Evolutionary conservation across 2,329 filamentous ascomycete species (phyloP), one percentile per base, ranked within the genome.

Genomic region (Endothia cerciana): DNA sequence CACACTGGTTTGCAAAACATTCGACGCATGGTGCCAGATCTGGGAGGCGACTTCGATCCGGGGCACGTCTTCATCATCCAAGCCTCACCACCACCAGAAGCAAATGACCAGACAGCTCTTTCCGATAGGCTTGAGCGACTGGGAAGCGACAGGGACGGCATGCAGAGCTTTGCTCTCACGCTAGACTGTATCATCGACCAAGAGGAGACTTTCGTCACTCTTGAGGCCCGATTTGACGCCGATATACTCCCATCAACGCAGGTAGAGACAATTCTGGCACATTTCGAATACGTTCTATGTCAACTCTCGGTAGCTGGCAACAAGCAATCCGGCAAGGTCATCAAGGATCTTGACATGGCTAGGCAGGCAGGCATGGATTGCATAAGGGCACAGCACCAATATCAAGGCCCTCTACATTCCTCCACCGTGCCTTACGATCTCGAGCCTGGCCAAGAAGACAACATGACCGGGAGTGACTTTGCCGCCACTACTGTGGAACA

Each of bases 1-100:
- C 88, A 91, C 72, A 80, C 84, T 57, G 85, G 85, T 30, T 75
- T 87, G 38, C 85, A 87, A 69, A 78, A 87, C 69, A 87, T 88
- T 38, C 41, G 41, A n/a, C 41, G 41, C 19, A 6, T 45, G 41
- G 41, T 45, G 19, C 41, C 41, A 10, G 41, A 6, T 8, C 41
- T 45, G 19, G 41, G 41, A 45, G 19, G 41, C 4, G 41, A 45
- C n/a, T 45, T 45, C 3, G 41, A 45, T 3, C 41, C 41, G 1
- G 41, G 41, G 19, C 41, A 45, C 8, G 41, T 45, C 41, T 45
- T 45, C 19, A 45, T 17, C 6, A 8, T 45, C n/a, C 41, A 45
- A 45, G 41, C 41, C 19, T 45, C 41, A 1, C 41, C 41, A n/a
- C 41, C 19, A n/a, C 17, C 41, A 45, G 41, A 45, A 45, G 19